Evolutionary conservation across 371 early-diverging fungal genomes (phyloP).

Genomic region (Actinomortierella wolfii): DNA sequence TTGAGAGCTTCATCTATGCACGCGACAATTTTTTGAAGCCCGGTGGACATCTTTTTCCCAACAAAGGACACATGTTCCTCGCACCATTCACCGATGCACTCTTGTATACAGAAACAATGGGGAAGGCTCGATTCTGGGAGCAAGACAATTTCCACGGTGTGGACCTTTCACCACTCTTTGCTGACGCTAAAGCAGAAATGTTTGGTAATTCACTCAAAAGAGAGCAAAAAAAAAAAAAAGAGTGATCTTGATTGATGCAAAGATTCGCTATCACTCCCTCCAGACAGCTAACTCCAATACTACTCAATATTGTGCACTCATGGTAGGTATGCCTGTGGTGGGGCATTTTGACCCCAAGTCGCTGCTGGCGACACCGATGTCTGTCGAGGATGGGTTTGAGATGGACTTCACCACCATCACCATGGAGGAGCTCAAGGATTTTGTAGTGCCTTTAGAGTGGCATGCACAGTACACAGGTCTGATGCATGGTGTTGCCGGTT

Average conservation of each 20-base stretch:
- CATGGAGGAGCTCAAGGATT: constrained; percentile 73
- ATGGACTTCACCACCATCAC: constrained; percentile 89
- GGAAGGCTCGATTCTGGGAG: constrained; percentile 90
- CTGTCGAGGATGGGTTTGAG: constrained; percentile 55
- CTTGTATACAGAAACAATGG: constrained; percentile 92
- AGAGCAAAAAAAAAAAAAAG: no score
- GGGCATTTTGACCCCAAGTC: constrained; percentile 91
- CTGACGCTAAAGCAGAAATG: constrained; percentile 83
- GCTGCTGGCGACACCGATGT: constrained; percentile 70
- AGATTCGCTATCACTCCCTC: no score
- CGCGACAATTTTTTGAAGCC: constrained; percentile 92
- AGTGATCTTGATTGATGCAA: no score
- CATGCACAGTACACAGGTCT: constrained; percentile 83
- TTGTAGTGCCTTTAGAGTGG: constrained; percentile 88
- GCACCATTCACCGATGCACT: constrained; percentile 87
- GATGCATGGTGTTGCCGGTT: constrained; percentile 95
- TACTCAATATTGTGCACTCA: no score
- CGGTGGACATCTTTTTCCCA: constrained; percentile 91
- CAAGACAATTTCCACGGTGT: constrained; percentile 90
- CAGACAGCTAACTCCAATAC: constrained; percentile 46
- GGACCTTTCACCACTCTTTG: constrained; percentile 83
- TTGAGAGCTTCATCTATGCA: constrained; percentile 84
- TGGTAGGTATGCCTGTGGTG: constrained; percentile 81
- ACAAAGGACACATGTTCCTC: constrained; percentile 84
- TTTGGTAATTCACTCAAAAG: constrained; percentile 58